Evolutionary conservation across 305 asterid species (phyloP).

Genomic region (Fraxinus baroniana): DNA sequence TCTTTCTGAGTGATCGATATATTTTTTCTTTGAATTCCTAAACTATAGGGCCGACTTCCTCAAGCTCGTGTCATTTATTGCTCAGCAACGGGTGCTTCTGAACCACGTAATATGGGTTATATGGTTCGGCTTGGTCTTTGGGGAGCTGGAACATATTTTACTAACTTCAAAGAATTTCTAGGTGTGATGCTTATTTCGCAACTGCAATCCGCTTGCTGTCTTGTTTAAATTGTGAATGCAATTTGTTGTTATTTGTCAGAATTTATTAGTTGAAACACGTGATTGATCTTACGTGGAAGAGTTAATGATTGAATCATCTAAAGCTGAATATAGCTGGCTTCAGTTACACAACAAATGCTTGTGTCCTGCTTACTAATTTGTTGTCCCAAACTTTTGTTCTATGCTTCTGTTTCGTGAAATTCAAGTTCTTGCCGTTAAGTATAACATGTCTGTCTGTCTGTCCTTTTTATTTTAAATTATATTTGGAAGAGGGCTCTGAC

Average conservation of each 20-base stretch:
- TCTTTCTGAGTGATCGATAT: slow-evolving; percentile 15
- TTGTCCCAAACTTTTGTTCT: slow-evolving; percentile 5
- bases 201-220: slow-evolving; percentile 18
- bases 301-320: neutral
- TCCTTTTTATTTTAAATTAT: neutral
- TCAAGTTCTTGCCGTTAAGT: neutral
- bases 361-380: slow-evolving; percentile 10
- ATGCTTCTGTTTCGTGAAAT: neutral
- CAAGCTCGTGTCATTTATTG: slow-evolving; percentile 93
- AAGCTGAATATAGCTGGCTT: slow-evolving; percentile 7
- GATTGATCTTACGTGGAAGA: neutral
- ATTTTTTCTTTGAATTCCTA: slow-evolving; percentile 33
- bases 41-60: slow-evolving; percentile 88
- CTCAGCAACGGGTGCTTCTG: slow-evolving; percentile 99
- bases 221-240: neutral
- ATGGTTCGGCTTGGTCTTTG: slow-evolving; percentile 99
- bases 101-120: slow-evolving; percentile 97
- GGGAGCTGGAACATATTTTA: slow-evolving; percentile 97
- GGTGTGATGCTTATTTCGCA: slow-evolving; percentile 47
- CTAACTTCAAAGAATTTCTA: slow-evolving; percentile 73
- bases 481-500: neutral
- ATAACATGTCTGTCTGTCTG: neutral
- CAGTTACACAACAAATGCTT: neutral
- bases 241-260: neutral
- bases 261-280: neutral